Base-by-base conservation (phyloP, 768 basidiomycete genomes). In the Podaxis mareebaensis region DNA sequence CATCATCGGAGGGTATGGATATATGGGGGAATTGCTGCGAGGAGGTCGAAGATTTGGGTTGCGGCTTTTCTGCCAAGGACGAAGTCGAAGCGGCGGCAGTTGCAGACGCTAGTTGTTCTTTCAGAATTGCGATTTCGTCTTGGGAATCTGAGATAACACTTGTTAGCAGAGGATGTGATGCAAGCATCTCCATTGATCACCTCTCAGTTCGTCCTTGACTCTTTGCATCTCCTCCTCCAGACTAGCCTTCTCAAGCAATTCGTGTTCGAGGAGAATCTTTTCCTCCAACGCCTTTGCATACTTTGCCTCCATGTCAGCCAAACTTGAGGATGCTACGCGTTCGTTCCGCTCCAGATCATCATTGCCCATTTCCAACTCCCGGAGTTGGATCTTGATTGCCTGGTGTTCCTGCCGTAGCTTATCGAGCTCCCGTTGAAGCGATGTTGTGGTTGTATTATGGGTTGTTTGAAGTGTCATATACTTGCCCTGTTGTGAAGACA, bases 321-420 rank as follows among this genome's bases (percentile, higher is more conserved):
- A 76, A 68, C 85, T 91, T 54, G 90, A 93, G 8, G 90, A 85
- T 46, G 92, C 90, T 56, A 91, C 92, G 30, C 97, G 86, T 72
- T 98, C 96, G 74, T 91, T 96, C 66, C 95, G 84, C 73, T 99
- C 97, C 63, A 99, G 81, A 77, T 99, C 96, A 70, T 99, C 97
- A 70, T 97, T 98, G 53, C 96, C 96, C 87, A 99, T 91, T 77
- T 99, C 96, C 33, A 97, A 80, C 74, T 98, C 93, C 22, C 92
- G 85, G 17, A 95, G 77, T 71, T 91, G 88, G 22, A 90, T 78
- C 75, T 91, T 91, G 65, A 85, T 75, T 55, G 80, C 79, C 71
- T 90, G 90, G 66, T 89, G 83, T 64, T 90, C 87, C 70, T 91
- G 87, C 61, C 93, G 85, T 40, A 92, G 81, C 61, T 84, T 86